phyloP scores from a whole-genome alignment of 73 alveolate species.

The Paramecium pentaurelia region DNA sequence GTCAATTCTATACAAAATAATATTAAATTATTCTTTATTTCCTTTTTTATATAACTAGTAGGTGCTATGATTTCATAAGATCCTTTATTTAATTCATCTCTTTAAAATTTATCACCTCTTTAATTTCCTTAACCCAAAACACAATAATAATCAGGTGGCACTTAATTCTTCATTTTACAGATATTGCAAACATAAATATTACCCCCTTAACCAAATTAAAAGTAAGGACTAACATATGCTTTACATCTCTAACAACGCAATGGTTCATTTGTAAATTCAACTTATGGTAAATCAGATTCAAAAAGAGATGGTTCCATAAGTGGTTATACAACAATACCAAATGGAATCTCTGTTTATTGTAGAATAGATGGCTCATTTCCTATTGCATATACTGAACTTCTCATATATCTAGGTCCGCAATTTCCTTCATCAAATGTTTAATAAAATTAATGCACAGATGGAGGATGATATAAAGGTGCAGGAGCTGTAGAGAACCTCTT shows the following conservation, averaged over 20 bases:
- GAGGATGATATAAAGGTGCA: conserved; percentile 41
- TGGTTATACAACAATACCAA: conserved; percentile 55
- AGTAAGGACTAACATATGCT: conserved; percentile 75
- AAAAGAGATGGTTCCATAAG: conserved; percentile 23
- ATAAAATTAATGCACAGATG: neutral
- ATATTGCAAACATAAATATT: conserved; percentile 68
- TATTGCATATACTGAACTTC: conserved; percentile 61
- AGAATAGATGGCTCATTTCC: conserved; percentile 52
- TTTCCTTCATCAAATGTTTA: conserved; percentile 69
- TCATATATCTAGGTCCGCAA: conserved; percentile 76
- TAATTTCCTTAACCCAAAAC: conserved; percentile 44
- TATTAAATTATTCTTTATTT: conserved; percentile 46
- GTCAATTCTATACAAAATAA: conserved; percentile 74
- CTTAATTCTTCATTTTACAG: conserved; percentile 66
- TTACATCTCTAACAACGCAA: conserved; percentile 75
- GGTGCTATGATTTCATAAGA: conserved; percentile 81
- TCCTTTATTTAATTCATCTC: conserved; percentile 75
- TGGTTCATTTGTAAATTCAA: conserved; percentile 51
- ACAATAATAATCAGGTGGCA: conserved; percentile 64
- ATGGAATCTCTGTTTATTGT: conserved; percentile 44
- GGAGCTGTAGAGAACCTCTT: conserved; percentile 43
- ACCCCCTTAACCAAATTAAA: conserved; percentile 69
- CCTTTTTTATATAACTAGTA: conserved; percentile 58
- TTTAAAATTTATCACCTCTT: conserved; percentile 63
- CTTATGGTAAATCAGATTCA: conserved; percentile 41